Evolutionary conservation across 805 yeast species (phyloP).

Genomic region (Candida ovalis): DNA sequence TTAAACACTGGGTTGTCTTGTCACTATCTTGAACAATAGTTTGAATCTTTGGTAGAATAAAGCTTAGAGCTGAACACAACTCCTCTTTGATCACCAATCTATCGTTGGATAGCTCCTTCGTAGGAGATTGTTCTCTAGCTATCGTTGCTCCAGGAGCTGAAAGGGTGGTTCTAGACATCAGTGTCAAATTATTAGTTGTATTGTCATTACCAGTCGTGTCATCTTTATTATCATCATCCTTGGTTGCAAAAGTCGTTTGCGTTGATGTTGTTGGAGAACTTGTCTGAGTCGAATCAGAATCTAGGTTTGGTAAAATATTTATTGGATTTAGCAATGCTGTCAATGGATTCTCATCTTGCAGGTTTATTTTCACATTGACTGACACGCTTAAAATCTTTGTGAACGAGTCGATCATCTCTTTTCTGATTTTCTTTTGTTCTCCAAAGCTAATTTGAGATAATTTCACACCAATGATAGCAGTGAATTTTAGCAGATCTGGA

Average conservation of each 20-base stretch:
- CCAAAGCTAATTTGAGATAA: constrained; percentile 57
- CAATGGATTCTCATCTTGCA: constrained; percentile 17
- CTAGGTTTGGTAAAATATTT: constrained; percentile 19
- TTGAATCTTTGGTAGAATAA: constrained; percentile 38
- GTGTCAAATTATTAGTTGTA: background rate
- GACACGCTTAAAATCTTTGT: constrained; percentile 22
- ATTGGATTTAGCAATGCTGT: constrained; percentile 21
- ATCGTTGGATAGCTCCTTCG: constrained; percentile 10
- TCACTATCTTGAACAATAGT: constrained; percentile 56
- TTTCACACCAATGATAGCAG: constrained; percentile 51
- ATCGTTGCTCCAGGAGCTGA: background rate
- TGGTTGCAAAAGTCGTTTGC: background rate
- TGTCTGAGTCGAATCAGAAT: constrained; percentile 8
- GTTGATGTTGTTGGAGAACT: too few relatives aligned
- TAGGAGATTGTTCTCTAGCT: constrained; percentile 10
- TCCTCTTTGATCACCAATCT: constrained; percentile 38
- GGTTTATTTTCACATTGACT: constrained; percentile 18
- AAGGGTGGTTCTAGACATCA: background rate
- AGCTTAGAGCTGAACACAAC: constrained; percentile 38
- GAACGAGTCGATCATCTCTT: constrained; percentile 40
- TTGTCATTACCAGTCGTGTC: background rate
- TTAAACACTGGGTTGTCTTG: constrained; percentile 46
- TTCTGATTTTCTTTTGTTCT: constrained; percentile 53
- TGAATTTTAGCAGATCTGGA: constrained; percentile 50
- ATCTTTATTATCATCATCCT: background rate